Conservation (phyloP, 2,329 filamentous ascomycete genomes). For the Fusarium udum region DNA sequence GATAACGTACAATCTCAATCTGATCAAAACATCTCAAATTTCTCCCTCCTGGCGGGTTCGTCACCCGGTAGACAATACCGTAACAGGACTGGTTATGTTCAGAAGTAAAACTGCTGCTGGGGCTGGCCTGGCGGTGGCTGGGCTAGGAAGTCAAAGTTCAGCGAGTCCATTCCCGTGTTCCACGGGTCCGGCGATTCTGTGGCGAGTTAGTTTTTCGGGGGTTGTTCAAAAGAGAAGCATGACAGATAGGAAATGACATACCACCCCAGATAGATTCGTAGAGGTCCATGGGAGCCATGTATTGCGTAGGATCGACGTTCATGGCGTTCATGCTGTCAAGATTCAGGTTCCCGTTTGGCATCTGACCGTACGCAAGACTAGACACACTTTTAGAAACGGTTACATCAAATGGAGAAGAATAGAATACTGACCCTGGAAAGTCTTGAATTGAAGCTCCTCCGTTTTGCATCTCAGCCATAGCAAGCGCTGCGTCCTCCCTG, state of each 20-base stretch:
- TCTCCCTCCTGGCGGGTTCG: background rate
- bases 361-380: constrained; percentile 51
- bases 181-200: constrained; percentile 68
- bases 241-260: constrained; percentile 49
- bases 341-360: constrained; percentile 47
- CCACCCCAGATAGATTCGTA: constrained; percentile 76
- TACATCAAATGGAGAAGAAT: background rate
- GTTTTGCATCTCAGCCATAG: constrained; percentile 73
- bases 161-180: constrained; percentile 63
- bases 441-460: constrained; percentile 58
- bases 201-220: constrained; percentile 21
- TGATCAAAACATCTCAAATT: background rate
- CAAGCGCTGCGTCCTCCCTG: constrained; percentile 69
- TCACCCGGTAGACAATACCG: background rate
- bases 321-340: constrained; percentile 59
- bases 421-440: constrained; percentile 51
- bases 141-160: constrained; percentile 70
- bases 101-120: constrained; percentile 68
- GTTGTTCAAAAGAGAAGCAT: background rate
- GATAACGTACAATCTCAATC: constrained; percentile 9
- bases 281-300: constrained; percentile 73
- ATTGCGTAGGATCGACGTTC: constrained; percentile 65
- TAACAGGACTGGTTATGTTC: constrained; percentile 7
- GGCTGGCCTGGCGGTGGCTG: constrained; percentile 68
- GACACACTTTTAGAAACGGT: constrained; percentile 24